phyloP scores from a whole-genome alignment of 1,139 yeast genomes.

The Ogataea hybrid region DNA sequence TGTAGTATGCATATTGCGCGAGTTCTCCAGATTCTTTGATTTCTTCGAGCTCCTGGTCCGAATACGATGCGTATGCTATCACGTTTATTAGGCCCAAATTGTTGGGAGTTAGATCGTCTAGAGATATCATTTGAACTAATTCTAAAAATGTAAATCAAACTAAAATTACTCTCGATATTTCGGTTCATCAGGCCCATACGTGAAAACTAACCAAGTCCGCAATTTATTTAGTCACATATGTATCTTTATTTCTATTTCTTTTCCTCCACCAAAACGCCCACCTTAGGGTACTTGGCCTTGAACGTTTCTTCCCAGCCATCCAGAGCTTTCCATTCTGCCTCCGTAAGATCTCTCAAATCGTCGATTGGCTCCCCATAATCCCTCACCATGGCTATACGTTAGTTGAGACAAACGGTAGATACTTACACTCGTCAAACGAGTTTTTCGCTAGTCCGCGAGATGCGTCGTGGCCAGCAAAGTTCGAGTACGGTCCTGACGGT shows the following conservation, averaged over 20 bases:
- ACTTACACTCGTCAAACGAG: slow-evolving; percentile 65
- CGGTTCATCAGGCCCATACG: too few relatives aligned
- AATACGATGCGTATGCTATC: slow-evolving; percentile 47
- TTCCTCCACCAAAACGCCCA: slow-evolving; percentile 51
- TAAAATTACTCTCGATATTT: too few relatives aligned
- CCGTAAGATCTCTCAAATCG: slow-evolving; percentile 54
- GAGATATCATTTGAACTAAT: slow-evolving; percentile 2
- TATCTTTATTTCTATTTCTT: slow-evolving; percentile 1
- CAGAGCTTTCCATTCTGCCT: slow-evolving; percentile 64
- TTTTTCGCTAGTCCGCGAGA: slow-evolving; percentile 90
- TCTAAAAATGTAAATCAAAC: too few relatives aligned
- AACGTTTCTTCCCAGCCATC: slow-evolving; percentile 88
- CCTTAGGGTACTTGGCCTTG: slow-evolving; percentile 69
- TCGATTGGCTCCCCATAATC: slow-evolving; percentile 74
- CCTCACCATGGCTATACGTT: slow-evolving; percentile 40
- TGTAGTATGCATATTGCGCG: slow-evolving; percentile 31
- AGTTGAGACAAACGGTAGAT: slow-evolving; percentile 5
- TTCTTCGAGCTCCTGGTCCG: slow-evolving; percentile 45
- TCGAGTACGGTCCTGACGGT: slow-evolving; percentile 93
- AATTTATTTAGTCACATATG: neutral
- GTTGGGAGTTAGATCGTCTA: slow-evolving; percentile 53
- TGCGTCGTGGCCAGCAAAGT: slow-evolving; percentile 97
- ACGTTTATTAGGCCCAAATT: slow-evolving; percentile 53
- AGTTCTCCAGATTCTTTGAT: slow-evolving; percentile 36
- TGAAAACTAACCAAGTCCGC: too few relatives aligned